Evolutionary conservation across 2,329 filamentous ascomycete genomes (phyloP).

Genomic region (Scytalidium lignicola): DNA sequence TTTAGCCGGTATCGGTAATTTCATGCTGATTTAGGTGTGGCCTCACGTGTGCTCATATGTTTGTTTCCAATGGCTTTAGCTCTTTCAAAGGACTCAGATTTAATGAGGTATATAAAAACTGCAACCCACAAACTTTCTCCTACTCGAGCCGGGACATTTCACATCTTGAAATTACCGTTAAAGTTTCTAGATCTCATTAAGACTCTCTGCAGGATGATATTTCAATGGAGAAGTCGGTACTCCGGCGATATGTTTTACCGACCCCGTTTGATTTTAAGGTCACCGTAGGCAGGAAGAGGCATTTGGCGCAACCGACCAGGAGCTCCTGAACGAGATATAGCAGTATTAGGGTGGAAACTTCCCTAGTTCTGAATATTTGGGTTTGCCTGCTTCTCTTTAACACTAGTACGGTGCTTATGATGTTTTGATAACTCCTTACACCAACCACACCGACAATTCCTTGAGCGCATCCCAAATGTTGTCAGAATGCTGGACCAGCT

Average conservation of each 20-base stretch:
- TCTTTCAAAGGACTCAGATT: no score
- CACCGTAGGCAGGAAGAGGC: not conserved
- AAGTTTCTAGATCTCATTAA: no score
- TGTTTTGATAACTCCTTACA: not conserved
- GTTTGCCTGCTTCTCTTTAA: not conserved
- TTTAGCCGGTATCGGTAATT: no score
- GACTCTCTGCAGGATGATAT: no score
- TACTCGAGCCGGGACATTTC: no score
- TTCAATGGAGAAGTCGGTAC: no score
- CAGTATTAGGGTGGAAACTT: not conserved
- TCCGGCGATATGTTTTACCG: not conserved
- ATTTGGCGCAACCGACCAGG: not conserved
- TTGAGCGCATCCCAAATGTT: constrained; percentile 36
- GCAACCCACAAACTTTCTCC: no score
- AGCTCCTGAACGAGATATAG: not conserved
- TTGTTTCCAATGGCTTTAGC: no score
- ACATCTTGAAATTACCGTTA: no score
- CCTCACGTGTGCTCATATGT: no score
- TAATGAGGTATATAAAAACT: no score
- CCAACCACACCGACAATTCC: not conserved
- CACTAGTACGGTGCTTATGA: not conserved
- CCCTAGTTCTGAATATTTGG: not conserved
- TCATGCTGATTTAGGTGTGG: no score
- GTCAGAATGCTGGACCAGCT: constrained; percentile 82
- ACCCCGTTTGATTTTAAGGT: not conserved